These are phyloP conservation scores for Globisporangium cystogenes DNA, from an alignment of 352 stramenopile genomes.

Conservation along the genomic window DNA sequence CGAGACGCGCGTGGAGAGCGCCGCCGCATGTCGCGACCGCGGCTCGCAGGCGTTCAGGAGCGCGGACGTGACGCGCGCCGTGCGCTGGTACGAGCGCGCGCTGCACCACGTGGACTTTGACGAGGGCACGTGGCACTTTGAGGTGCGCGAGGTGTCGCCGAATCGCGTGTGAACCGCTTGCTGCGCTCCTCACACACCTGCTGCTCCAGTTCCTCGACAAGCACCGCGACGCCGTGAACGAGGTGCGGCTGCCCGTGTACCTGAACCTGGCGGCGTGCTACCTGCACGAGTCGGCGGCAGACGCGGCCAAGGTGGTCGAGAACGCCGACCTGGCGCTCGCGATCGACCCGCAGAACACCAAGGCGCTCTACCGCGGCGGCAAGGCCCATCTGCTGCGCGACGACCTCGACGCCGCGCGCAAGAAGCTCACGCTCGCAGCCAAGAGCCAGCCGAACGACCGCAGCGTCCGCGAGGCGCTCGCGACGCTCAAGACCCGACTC, in stretches of 20 bases:
- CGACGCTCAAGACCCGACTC: constrained; percentile 40
- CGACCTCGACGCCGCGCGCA: constrained; percentile 47
- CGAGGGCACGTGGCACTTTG: constrained; percentile 81
- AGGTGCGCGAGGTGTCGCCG: constrained; percentile 25
- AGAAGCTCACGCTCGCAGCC: constrained; percentile 61
- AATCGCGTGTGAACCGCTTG: too few species aligned
- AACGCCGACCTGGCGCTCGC: constrained; percentile 59
- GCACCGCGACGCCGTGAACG: constrained; percentile 66
- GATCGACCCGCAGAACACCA: constrained; percentile 76
- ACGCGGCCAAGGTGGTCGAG: constrained; percentile 49
- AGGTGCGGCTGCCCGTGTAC: constrained; percentile 69
- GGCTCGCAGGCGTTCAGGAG: constrained; percentile 56
- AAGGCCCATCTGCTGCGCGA: constrained; percentile 50
- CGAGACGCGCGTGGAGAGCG: constrained; percentile 69
- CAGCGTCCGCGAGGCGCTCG: constrained; percentile 58
- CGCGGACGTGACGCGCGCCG: constrained; percentile 33
- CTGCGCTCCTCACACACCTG: neutral
- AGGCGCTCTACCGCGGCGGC: constrained; percentile 78
- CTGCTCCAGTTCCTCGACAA: constrained; percentile 55
- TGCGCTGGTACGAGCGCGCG: constrained; percentile 73
- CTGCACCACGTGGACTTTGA: constrained; percentile 83
- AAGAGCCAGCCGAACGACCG: constrained; percentile 60
- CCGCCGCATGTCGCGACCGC: constrained; percentile 52
- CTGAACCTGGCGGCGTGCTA: constrained; percentile 80
- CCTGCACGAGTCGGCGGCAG: constrained; percentile 25